Base-by-base conservation (phyloP, 176 grass and related monocot genomes). In the Leersia perrieri region DNA sequence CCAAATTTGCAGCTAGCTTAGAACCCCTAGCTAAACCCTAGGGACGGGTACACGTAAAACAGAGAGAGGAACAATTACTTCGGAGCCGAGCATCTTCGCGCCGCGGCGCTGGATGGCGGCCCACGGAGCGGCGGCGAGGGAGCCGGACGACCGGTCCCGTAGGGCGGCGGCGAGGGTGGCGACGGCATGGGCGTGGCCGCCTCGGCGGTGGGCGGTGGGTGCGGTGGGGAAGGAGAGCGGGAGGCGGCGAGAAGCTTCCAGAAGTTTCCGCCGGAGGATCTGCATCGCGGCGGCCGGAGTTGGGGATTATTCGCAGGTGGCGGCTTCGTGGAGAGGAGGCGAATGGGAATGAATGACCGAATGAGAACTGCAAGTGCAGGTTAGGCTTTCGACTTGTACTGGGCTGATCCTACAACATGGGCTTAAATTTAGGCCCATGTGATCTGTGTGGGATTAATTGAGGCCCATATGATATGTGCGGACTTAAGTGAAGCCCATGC, bases 81-180 rank as follows among this genome's bases (percentile, higher is more conserved):
- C 92, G 45, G 83, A 87, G 45, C 86, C 92, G 26, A 94, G 92
- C 68, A 91, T 84, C 87, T 94, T 94, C 28, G 69, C 89, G 84
- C 89, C 89, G 69, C 92, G 92, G 73, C 70, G 82, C 72, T 91
- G 89, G 30, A 79, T 84, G 53, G 83, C 89, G 53, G 89, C 72
- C 89, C 89, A 94, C 10, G 92, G 92, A 18, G 80, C 69, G 14
- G 77, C 63, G 16, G 77, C 63, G 38, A 94, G 83, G 55, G 83
- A 78, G 53, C 40, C 68, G 4, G 73, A 8, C 8, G 76, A 5
- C 34, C 69, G 88, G 28, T 49, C 25, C 22, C 70, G 38, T 53
- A 74, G 22, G 9, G 51, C 67, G 3, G 83, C 68, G 5, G 83
- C 70, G 22, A 94, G 80, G 14, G 86, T 74, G 31, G 87, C 62